Percentiles rank a stretch among this genome's conserved stretches.
These are phyloP conservation scores for Amanita muscaria DNA, from an alignment of 768 basidiomycete genomes.

Conservation along the genomic window DNA sequence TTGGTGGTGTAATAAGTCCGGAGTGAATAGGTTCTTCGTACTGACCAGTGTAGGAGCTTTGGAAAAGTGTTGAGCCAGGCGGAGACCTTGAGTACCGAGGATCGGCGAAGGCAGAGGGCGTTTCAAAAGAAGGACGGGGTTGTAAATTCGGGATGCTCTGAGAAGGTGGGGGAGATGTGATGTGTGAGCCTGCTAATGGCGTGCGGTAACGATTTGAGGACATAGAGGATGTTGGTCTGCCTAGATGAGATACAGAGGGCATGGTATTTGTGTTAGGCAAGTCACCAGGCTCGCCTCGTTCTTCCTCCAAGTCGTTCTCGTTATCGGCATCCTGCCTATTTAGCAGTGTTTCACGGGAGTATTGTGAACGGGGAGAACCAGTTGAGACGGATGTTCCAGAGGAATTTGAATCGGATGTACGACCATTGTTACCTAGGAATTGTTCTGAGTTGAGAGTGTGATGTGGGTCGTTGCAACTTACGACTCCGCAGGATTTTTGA, in stretches of 20 bases:
- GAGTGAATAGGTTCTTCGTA: slow-evolving; percentile 31
- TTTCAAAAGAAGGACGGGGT: slow-evolving; percentile 63
- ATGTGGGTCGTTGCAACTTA: slow-evolving; percentile 21
- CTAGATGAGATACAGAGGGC: slow-evolving; percentile 27
- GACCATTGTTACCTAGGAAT: slow-evolving; percentile 32
- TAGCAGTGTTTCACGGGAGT: neutral
- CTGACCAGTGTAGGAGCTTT: slow-evolving; percentile 28
- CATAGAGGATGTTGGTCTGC: slow-evolving; percentile 67
- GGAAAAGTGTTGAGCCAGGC: slow-evolving; percentile 26
- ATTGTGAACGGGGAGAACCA: slow-evolving; percentile 15
- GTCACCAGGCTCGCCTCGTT: slow-evolving; percentile 39
- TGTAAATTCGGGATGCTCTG: slow-evolving; percentile 53
- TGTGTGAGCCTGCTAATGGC: slow-evolving; percentile 55
- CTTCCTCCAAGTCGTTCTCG: slow-evolving; percentile 35
- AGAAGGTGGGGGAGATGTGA: slow-evolving; percentile 46
- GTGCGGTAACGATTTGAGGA: slow-evolving; percentile 76
- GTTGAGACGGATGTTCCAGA: slow-evolving; percentile 59
- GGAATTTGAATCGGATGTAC: slow-evolving; percentile 50
- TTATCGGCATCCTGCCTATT: slow-evolving; percentile 7
- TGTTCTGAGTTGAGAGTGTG: neutral
- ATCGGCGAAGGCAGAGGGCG: slow-evolving; percentile 63
- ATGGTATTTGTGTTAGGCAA: slow-evolving; percentile 24
- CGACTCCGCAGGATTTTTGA: slow-evolving; percentile 58
- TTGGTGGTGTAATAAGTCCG: slow-evolving; percentile 29
- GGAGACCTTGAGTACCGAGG: slow-evolving; percentile 30